Base-by-base conservation (phyloP, 1,139 yeast genomes). In the Nakaseomyces delphensis region DNA sequence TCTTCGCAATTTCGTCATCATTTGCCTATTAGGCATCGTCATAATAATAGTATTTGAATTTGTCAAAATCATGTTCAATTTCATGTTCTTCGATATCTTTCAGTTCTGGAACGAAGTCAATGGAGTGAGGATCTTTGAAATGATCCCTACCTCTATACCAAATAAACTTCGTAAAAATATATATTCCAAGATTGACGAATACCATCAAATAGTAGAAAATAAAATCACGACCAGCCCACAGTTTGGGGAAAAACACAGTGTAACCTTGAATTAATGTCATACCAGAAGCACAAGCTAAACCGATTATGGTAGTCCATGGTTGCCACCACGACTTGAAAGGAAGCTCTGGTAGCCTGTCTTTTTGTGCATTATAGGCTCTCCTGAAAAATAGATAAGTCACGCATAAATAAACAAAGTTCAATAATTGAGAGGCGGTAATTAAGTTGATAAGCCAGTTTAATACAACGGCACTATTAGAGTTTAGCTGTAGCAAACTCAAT, bases 401-500 rank as follows among this genome's bases (percentile, higher is more conserved):
- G 45, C 77, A 66, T 70, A 85, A 77, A 50, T 77, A 70, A 36
- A 74, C 73, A 55, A 79, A 83, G 59, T 82, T 83, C 55, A 84
- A 74, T 51, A 84, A 67, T 62, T 83, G 91, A 2, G 89, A 80
- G 1, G 89, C 84, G 1, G 95, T 84, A 53, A 83, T 81, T 51
- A 85, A 67, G 53, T 77, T 79, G 43, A 83, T 79, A 60, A 85
- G 72, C 81, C 89, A 84, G 55, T 73, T 73, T 53, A 85, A 70
- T 13, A 83, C 95, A 14, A 72, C 75, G 14, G 77, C 73, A 32
- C 89, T 77, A 35, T 73, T 69, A 36, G 70, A 64, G 36, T 77
- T 75, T 48, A 83, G 59, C 57, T 81, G 87, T 57, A 83, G 59
- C 48, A 67, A 56, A 40, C 69, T 61, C n/a, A 67, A 40, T 4